Base-by-base conservation (phyloP, 108 stramenopile species). In the Skeletonema marinoi region DNA sequence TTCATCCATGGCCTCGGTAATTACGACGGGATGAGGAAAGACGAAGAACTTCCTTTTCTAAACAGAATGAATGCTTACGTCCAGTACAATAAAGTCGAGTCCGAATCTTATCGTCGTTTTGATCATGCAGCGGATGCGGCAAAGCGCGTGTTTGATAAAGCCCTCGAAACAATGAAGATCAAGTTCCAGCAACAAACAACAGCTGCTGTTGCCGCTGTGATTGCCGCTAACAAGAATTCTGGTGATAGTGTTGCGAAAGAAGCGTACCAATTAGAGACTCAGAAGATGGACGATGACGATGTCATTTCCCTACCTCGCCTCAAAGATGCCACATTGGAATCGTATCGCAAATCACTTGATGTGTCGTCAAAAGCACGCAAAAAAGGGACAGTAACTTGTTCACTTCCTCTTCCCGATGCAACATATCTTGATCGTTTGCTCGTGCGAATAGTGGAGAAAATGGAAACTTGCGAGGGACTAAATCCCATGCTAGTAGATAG, bases 1-100 rank as follows among this genome's bases (percentile, higher is more conserved):
- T 93, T 95, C 74, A 79, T 95, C 54, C 94, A 95, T 69, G 94
- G 94, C 4, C 74, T 95, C 39, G 92, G 94, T 2, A 95, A 93
- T 67, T 95, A 93, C 63, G 88, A 92, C 54, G 75, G 89, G 6
- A 95, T 95, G 92, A 63, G 85, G n/a, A 78, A 84, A 35, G 94
- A 95, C 69, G 85, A 88, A 41, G 83, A 89, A 10, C 80, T 95
- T 16, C 89, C 92, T 4, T 95, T 95, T 64, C 54, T 73, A 4
- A 69, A 51, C 10, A 85, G 77, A 44, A 88, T 92, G 42, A 80
- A 71, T 39, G 74, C 66, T 33, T 86, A 81, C 71, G 81, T 85
- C n/a, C 73, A 74, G 48, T 68, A 54, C 29, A 87, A 90, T 60
- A 74, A 46, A 29, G 65, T 80, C n/a, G 88, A 89, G 67, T 73